Evolutionary conservation across 345 rosid genomes (phyloP), one percentile per base, ranked within the genome.

Genomic region (Salix purpurea): DNA sequence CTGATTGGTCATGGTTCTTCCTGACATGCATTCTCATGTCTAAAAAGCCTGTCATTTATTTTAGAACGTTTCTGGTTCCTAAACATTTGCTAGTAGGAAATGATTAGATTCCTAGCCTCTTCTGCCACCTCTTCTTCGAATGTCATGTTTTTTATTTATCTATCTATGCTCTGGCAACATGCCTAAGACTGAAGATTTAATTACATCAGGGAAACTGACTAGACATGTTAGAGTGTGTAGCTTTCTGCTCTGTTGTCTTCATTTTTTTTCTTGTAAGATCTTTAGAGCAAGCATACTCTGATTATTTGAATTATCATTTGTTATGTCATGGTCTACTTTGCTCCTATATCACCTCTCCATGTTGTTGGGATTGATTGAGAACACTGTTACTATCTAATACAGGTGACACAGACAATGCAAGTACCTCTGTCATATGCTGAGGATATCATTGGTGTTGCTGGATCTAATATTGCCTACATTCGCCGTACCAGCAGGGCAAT

Each of bases 331-430:
- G 34, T 64, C 13, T 50, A 7, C 58, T 67, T 67, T 50, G 54
- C 19, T 65, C 28, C 34, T 34, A 18, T 66, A 12, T 32, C 3
- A 19, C 74, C 40, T 24, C 7, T 70, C 21, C 46, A 19, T 21
- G 44, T 12, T 64, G 15, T n/a, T 64, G 26, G 48, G 48, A 48
- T 64, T 75, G 62, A 68, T 48, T 37, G 19, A 34, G 39, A 65
- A 52, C 54, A 28, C 26, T 39, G 6, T 37, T 46, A 12, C 56
- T 48, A 19, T 65, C 76, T 36, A 26, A 8, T 74, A 62, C 74
- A 82, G 87, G 61, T 85, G 81, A 71, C 79, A 15, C 81, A 82
- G 48, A 82, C 78, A 14, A 79, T 79, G 82, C 81, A 85, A 82
- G 82, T 82, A 14, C 85, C 87, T 44, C 65, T 85, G 14, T 79